A percentile compares a stretch with the other conserved stretches of the same genome.
Evolutionary conservation across 116 monocot genomes (phyloP).

Genomic region (Phalaenopsis hybrid): DNA sequence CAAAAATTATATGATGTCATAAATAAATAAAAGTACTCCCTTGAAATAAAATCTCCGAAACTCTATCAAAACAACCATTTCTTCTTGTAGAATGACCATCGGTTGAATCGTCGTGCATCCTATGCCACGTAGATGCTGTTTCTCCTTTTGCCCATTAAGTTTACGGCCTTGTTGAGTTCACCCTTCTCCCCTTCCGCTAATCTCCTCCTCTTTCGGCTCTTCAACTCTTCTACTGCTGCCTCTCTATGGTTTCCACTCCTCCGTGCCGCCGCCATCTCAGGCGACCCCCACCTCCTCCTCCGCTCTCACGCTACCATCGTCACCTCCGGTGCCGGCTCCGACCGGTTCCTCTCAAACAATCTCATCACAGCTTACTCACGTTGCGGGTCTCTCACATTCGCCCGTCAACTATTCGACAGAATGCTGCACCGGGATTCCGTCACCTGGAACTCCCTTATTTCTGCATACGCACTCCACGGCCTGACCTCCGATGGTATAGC

Average conservation of each 20-base stretch:
- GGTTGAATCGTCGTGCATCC: too few species aligned
- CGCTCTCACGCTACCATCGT: constrained; percentile 28
- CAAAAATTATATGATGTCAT: too few species aligned
- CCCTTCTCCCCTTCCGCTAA: not conserved
- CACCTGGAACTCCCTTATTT: constrained; percentile 66
- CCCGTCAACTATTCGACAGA: constrained; percentile 36
- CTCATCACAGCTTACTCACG: constrained; percentile 30
- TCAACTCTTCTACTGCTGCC: not conserved
- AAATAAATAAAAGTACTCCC: too few species aligned
- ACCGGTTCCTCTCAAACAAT: constrained; percentile 35
- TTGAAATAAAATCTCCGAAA: too few species aligned
- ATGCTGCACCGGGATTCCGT: constrained; percentile 62
- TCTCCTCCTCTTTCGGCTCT: not conserved
- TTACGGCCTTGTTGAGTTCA: not conserved
- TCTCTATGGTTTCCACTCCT: constrained; percentile 8
- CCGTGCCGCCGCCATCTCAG: constrained; percentile 8
- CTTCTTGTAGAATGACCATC: too few species aligned
- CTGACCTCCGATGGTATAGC: constrained; percentile 15
- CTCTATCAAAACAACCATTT: too few species aligned
- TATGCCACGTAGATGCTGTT: not conserved
- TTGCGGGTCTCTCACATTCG: constrained; percentile 14
- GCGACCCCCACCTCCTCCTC: constrained; percentile 12
- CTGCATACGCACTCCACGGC: constrained; percentile 48
- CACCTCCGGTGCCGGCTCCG: constrained; percentile 21
- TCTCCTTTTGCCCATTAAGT: not conserved